Conservation (phyloP, 352 stramenopile species). For the Phytophthora litchii region DNA sequence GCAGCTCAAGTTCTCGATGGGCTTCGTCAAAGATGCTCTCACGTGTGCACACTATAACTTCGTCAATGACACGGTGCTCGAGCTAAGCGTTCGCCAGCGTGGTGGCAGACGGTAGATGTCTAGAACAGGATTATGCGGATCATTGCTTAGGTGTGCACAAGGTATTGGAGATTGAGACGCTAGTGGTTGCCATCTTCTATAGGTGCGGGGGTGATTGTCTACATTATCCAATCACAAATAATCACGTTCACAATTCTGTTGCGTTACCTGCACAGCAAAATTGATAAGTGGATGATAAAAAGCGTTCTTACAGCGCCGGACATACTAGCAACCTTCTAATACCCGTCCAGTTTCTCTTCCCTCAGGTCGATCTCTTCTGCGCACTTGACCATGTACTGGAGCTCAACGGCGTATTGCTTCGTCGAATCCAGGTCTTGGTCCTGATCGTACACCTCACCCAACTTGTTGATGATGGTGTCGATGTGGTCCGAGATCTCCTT, state of each 20-base stretch:
- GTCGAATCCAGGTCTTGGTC: constrained; percentile 79
- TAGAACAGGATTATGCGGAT: not conserved
- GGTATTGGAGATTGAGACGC: not conserved
- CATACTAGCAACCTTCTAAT: constrained; percentile 15
- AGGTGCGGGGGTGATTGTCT: not conserved
- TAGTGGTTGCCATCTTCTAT: constrained; percentile 13
- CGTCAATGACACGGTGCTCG: constrained; percentile 66
- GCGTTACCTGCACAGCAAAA: constrained; percentile 14
- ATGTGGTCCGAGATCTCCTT: constrained; percentile 70
- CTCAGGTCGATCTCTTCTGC: constrained; percentile 77
- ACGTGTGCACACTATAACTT: constrained; percentile 90
- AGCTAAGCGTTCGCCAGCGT: constrained; percentile 83
- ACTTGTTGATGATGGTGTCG: constrained; percentile 70
- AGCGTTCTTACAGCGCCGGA: constrained; percentile 7
- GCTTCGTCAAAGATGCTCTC: constrained; percentile 93
- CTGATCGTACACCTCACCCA: constrained; percentile 78
- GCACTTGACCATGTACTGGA: constrained; percentile 90
- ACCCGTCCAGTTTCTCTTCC: constrained; percentile 76
- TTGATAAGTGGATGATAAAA: constrained; percentile 17
- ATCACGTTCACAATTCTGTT: constrained; percentile 4
- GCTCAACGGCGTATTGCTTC: constrained; percentile 70
- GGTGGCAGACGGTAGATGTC: constrained; percentile 63
- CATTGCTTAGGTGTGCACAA: not conserved
- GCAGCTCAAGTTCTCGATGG: constrained; percentile 91
- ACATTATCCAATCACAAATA: constrained; percentile 3